phyloP scores from a whole-genome alignment of 306 rosid genomes.

The Vigna trinervia region DNA sequence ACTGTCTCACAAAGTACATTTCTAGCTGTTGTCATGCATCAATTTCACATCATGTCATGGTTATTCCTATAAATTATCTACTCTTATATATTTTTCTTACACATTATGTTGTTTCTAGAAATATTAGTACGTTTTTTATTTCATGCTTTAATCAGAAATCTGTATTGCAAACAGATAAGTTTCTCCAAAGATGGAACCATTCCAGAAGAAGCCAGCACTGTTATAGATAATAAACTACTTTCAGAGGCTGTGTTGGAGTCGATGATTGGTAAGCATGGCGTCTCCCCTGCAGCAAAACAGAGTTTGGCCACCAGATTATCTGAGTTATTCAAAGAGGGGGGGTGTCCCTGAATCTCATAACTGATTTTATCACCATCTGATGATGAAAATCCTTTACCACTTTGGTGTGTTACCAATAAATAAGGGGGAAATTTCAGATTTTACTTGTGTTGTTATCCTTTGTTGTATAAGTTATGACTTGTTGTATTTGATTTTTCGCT shows the following conservation, averaged over 20 bases:
- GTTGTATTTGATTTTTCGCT: background rate
- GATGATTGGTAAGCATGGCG: conserved; percentile 73
- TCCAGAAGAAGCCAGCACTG: conserved; percentile 49
- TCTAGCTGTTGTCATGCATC: background rate
- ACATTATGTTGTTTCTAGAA: too few species aligned
- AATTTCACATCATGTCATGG: background rate
- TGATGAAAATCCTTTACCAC: background rate
- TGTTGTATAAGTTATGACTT: background rate
- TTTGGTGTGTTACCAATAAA: background rate
- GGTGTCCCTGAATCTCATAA: background rate
- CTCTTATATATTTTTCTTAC: too few species aligned
- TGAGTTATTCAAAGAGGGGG: conserved; percentile 43
- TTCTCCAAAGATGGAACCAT: conserved; percentile 73
- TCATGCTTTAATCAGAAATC: background rate
- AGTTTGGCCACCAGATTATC: conserved; percentile 67
- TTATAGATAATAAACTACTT: conserved; percentile 69
- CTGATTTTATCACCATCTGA: background rate
- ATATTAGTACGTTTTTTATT: background rate
- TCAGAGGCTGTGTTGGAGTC: conserved; percentile 76
- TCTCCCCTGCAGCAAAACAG: conserved; percentile 77
- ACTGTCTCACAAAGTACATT: background rate
- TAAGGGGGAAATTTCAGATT: background rate
- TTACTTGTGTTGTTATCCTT: background rate
- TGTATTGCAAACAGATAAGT: conserved; percentile 55
- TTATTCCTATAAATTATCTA: background rate